Conservation (phyloP, 1,284 basidiomycete species). For the Boletus semigastroideus region DNA sequence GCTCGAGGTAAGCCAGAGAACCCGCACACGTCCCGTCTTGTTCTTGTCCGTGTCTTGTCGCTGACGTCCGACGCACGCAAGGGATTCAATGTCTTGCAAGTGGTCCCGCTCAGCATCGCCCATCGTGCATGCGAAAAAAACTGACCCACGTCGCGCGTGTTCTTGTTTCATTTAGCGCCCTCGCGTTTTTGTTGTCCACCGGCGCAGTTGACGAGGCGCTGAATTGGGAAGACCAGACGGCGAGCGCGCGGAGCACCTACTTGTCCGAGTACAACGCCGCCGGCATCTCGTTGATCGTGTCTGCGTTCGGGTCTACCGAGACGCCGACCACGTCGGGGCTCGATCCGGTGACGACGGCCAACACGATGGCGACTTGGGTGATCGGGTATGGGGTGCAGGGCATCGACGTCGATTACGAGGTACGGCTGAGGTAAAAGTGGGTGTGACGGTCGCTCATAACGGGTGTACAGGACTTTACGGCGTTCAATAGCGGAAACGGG, state of each 20-base stretch:
- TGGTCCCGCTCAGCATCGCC: not conserved
- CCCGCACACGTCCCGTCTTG: not conserved
- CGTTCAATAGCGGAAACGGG: constrained; percentile 40
- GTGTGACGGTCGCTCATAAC: not conserved
- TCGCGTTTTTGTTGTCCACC: constrained; percentile 44
- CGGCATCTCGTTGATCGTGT: constrained; percentile 50
- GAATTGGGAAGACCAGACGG: constrained; percentile 38
- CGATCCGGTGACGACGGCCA: constrained; percentile 42
- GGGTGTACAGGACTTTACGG: constrained; percentile 43
- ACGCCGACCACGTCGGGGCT: constrained; percentile 43
- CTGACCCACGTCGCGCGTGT: too few species aligned
- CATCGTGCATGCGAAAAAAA: too few species aligned
- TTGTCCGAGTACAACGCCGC: constrained; percentile 43
- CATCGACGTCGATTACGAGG: constrained; percentile 59
- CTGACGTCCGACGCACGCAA: constrained; percentile 11
- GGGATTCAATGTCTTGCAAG: constrained; percentile 52
- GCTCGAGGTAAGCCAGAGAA: constrained; percentile 34
- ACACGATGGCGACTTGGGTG: constrained; percentile 49
- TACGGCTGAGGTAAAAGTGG: not conserved
- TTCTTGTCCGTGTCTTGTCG: too few species aligned
- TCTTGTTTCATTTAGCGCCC: constrained; percentile 27
- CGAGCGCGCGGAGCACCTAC: constrained; percentile 36
- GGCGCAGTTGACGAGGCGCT: constrained; percentile 45
- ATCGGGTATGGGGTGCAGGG: constrained; percentile 49
- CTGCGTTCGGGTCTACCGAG: constrained; percentile 53